Evolutionary conservation across 352 stramenopile genomes (phyloP).

Genomic region (Phytophthora megakarya): DNA sequence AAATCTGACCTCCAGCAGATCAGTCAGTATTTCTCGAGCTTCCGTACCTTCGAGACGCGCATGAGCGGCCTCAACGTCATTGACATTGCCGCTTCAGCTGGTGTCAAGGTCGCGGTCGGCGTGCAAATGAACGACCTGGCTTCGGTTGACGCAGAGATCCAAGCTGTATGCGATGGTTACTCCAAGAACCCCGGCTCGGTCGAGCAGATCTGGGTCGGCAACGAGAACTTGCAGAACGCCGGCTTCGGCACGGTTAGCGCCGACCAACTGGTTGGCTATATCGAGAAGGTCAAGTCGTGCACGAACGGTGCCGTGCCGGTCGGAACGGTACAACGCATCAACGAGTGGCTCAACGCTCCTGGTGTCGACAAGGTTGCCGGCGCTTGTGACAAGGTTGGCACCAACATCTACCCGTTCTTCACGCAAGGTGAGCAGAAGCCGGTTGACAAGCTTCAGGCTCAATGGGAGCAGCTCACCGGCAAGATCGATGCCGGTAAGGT

Average conservation of each 20-base stretch:
- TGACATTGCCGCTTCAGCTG: constrained; percentile 39
- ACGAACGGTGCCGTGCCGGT: constrained; percentile 50
- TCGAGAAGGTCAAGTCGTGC: constrained; percentile 61
- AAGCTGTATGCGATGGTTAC: constrained; percentile 61
- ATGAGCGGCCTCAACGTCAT: constrained; percentile 62
- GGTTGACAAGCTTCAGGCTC: constrained; percentile 57
- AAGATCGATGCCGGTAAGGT: constrained; percentile 50
- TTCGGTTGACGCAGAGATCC: constrained; percentile 51
- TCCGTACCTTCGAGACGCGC: constrained; percentile 74
- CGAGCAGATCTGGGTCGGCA: constrained; percentile 72
- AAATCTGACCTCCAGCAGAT: constrained; percentile 40
- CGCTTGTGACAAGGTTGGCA: constrained; percentile 24
- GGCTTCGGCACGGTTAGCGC: constrained; percentile 47
- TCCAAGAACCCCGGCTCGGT: constrained; percentile 39
- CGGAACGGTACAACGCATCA: constrained; percentile 71
- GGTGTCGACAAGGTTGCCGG: constrained; percentile 34
- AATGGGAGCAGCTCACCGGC: constrained; percentile 46
- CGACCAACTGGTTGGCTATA: constrained; percentile 51
- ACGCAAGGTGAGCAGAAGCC: constrained; percentile 25
- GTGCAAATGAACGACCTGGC: constrained; percentile 61
- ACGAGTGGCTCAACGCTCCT: constrained; percentile 53
- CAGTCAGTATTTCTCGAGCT: constrained; percentile 52
- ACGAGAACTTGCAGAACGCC: constrained; percentile 71
- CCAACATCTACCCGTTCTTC: constrained; percentile 63
- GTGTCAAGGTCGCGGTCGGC: constrained; percentile 62